phyloP scores from a whole-genome alignment of 1,139 yeast species.

The Zygoascus hellenicus region DNA sequence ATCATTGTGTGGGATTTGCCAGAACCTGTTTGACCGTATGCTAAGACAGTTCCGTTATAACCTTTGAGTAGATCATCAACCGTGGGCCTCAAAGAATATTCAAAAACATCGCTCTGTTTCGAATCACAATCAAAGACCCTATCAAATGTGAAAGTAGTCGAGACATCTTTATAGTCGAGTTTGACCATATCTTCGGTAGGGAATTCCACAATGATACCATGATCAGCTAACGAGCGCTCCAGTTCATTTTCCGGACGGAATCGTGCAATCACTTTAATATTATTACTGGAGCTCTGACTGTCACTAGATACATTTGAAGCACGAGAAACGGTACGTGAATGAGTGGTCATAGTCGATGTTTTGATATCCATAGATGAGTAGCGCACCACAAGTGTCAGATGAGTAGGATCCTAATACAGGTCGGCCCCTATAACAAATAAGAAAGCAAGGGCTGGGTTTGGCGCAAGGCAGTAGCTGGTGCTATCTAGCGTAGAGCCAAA shows the following conservation, averaged over 20 bases:
- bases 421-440: too few species aligned
- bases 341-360: neutral
- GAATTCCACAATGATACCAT: slow-evolving; percentile 13
- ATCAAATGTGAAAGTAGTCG: slow-evolving; percentile 55
- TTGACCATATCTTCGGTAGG: slow-evolving; percentile 19
- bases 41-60: slow-evolving; percentile 77
- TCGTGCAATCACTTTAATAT: slow-evolving; percentile 61
- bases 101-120: slow-evolving; percentile 57
- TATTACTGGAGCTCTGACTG: slow-evolving; percentile 22
- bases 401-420: too few species aligned
- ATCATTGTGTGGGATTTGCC: slow-evolving; percentile 87
- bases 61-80: slow-evolving; percentile 71
- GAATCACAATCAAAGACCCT: slow-evolving; percentile 50
- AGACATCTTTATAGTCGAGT: slow-evolving; percentile 19
- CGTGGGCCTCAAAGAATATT: slow-evolving; percentile 51
- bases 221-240: slow-evolving; percentile 16
- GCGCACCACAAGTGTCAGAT: too few species aligned
- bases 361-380: too few species aligned
- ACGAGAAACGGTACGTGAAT: slow-evolving; percentile 7
- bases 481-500: too few species aligned
- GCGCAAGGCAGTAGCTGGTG: too few species aligned
- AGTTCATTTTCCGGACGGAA: slow-evolving; percentile 45
- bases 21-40: slow-evolving; percentile 87
- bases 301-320: slow-evolving; percentile 6
- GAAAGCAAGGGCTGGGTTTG: too few species aligned